Base-by-base conservation (phyloP, 2,329 filamentous ascomycete species). In the Onygenales sp. region DNA sequence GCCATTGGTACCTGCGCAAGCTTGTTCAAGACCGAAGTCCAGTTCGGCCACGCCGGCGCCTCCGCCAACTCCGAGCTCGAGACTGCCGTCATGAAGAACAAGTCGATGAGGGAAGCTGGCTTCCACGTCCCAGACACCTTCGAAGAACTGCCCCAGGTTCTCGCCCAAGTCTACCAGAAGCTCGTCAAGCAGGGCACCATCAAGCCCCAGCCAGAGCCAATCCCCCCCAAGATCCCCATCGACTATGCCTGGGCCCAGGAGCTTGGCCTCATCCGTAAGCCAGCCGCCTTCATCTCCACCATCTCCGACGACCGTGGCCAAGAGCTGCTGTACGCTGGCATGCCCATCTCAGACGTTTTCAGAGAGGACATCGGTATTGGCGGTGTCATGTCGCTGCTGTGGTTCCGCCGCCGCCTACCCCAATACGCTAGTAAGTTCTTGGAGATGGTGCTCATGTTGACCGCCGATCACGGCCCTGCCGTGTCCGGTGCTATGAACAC, bases 401-500 rank as follows among this genome's bases (percentile, higher is more conserved):
- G 93, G 93, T 98, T 98, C 90, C 92, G 93, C 69, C 91, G 93
- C 75, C 88, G 93, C 70, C 87, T 98, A 59, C 93, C 93, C 59
- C 79, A 86, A 69, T 97, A 96, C 72, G 93, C 93, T 68, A 94
- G 89, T 82, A 95, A 95, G 78, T 98, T 98, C 82, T 78, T 98
- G 64, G 93, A 98, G 82, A 98, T 98, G 93, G 93, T 98, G 62
- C 92, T 98, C 73, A 98, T 98, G 93, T 84, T 98, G 69, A 98
- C 93, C 69, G 93, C 93, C 66, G 93, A 98, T 71, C 93, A 98
- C 84, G 93, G 93, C 76, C 93, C 93, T 52, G 93, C 93, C 65
- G 93, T 98, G 65, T 98, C 93, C 65, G 93, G 93, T 82, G 93
- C 93, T 74, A 98, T 98, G 93, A 98, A 98, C 86, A 98, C 93